A percentile compares a stretch with the other conserved stretches of the same genome.
phyloP scores from a whole-genome alignment of 306 rosid species.

The Erythrophleum fordii region DNA sequence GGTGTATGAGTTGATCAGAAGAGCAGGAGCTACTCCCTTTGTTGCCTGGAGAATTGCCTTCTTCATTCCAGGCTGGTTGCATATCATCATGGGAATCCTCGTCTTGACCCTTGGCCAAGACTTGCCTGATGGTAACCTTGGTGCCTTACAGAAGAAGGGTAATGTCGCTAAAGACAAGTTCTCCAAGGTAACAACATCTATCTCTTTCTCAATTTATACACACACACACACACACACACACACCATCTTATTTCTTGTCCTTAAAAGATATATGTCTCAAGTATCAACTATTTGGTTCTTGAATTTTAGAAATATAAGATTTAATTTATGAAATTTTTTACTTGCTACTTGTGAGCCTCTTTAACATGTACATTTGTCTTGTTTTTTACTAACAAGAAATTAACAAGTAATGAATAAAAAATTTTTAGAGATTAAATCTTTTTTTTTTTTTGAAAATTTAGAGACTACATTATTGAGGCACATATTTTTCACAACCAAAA shows the following conservation, averaged over 20 bases:
- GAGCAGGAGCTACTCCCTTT: conserved; percentile 48
- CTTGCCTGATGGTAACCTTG: conserved; percentile 87
- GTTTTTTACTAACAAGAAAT: neutral
- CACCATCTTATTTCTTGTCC: too few species aligned
- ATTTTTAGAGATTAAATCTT: too few species aligned
- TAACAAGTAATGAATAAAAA: too few species aligned
- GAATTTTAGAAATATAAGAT: neutral
- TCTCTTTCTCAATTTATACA: neutral
- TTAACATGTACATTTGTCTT: neutral
- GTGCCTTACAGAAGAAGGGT: conserved; percentile 76
- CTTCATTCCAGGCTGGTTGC: conserved; percentile 74
- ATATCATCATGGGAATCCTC: conserved; percentile 70
- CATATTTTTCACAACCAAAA: too few species aligned
- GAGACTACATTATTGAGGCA: neutral
- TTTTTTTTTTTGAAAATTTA: too few species aligned
- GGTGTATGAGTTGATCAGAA: conserved; percentile 56
- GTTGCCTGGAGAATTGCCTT: conserved; percentile 87
- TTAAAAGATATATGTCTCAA: neutral
- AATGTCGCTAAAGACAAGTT: conserved; percentile 75
- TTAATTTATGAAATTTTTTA: too few species aligned
- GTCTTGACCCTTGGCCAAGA: conserved; percentile 85
- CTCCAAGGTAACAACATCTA: conserved; percentile 49
- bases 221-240: too few species aligned
- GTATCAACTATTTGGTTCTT: neutral
- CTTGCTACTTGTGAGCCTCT: neutral